These are phyloP conservation scores for Aspergillus heteromorphus DNA, from an alignment of 495 filamentous ascomycete species.

Conservation along the genomic window DNA sequence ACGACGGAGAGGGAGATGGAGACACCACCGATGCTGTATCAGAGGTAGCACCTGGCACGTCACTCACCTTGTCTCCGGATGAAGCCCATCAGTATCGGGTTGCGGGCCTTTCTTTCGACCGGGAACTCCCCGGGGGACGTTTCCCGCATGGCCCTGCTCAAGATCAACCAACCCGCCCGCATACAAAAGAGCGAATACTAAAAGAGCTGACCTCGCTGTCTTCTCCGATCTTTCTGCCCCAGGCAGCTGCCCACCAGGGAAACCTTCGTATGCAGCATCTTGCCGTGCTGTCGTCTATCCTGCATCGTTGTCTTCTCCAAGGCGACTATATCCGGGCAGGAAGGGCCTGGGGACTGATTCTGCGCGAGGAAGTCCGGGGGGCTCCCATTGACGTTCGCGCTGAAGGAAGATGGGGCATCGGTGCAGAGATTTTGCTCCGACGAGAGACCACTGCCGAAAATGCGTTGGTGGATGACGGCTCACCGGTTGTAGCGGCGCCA, in stretches of 20 bases:
- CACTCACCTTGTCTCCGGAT: conserved; percentile 38
- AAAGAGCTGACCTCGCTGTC: conserved; percentile 26
- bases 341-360: conserved; percentile 58
- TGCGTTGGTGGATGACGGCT: not conserved
- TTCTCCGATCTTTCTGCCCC: conserved; percentile 31
- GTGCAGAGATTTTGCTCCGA: conserved; percentile 60
- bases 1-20: conserved; percentile 16
- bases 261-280: conserved; percentile 54
- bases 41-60: conserved; percentile 19
- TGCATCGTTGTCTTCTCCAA: conserved; percentile 57
- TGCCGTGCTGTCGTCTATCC: conserved; percentile 50
- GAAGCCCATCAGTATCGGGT: conserved; percentile 44
- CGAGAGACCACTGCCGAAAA: conserved; percentile 14
- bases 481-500: not conserved
- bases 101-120: conserved; percentile 40
- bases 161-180: conserved; percentile 4
- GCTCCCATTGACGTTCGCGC: conserved; percentile 49
- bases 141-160: conserved; percentile 39
- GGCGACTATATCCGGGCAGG: conserved; percentile 58
- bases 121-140: conserved; percentile 37
- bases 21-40: conserved; percentile 36
- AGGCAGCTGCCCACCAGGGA: conserved; percentile 28
- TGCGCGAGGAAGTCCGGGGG: conserved; percentile 51
- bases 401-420: conserved; percentile 60
- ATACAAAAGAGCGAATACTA: conserved; percentile 15